Evolutionary conservation across 495 filamentous ascomycete genomes (phyloP).

Genomic region (Collariella sp.): DNA sequence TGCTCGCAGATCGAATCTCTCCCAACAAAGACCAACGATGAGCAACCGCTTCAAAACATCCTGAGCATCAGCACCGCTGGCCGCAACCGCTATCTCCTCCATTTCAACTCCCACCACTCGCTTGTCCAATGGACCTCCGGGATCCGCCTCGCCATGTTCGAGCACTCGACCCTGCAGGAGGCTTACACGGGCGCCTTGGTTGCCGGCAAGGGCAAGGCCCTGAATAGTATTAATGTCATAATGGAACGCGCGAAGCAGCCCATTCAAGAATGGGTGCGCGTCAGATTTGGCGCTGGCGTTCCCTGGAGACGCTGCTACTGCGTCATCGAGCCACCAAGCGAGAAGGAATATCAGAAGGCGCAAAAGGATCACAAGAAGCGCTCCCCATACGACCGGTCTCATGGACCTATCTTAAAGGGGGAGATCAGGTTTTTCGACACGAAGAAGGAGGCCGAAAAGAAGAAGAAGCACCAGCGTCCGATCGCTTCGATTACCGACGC

Average conservation of each 20-base stretch:
- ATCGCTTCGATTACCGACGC: constrained; percentile 88
- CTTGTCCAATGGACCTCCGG: constrained; percentile 93
- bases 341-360: constrained; percentile 78
- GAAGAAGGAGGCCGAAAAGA: constrained; percentile 60
- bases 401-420: constrained; percentile 60
- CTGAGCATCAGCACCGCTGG: constrained; percentile 92
- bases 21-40: constrained; percentile 65
- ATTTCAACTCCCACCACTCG: constrained; percentile 91
- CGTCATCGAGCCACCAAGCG: constrained; percentile 82
- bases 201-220: constrained; percentile 78
- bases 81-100: constrained; percentile 86
- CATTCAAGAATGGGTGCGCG: constrained; percentile 88
- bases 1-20: constrained; percentile 71
- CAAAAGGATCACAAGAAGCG: constrained; percentile 80
- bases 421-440: constrained; percentile 92
- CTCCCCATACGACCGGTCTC: constrained; percentile 67
- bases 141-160: constrained; percentile 90
- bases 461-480: constrained; percentile 72
- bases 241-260: constrained; percentile 69
- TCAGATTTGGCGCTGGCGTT: constrained; percentile 91
- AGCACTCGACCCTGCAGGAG: constrained; percentile 87
- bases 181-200: constrained; percentile 94
- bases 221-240: constrained; percentile 82
- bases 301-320: constrained; percentile 97
- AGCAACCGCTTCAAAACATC: constrained; percentile 80